Base-by-base conservation (phyloP, 192 early-diverging fungal species). In the Borealophlyctis nickersoniae region DNA sequence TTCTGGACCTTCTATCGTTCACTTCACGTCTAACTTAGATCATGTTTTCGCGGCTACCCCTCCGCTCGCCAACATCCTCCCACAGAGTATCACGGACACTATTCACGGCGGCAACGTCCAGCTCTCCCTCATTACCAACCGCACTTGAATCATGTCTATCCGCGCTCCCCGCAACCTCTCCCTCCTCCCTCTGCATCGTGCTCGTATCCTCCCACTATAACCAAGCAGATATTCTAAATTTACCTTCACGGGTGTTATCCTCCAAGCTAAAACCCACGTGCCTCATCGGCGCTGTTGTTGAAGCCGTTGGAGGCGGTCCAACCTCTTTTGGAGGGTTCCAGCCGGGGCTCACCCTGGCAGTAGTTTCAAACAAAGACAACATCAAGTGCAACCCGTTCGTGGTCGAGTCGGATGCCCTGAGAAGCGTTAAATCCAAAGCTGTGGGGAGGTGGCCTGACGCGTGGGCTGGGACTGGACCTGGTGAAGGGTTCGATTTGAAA, bases 381-480 rank as follows among this genome's bases (percentile, higher is more conserved):
- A 16, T 30, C 2, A 14, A 64, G n/a, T 19, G 13, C 19, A 52
- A 34, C 2, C 24, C 23, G n/a, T 63, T 63, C 53, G 16, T 28
- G 3, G 26, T 63, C 4, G n/a, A 62, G 13, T 14, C 16, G 29
- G 45, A 56, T 13, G 35, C 22, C 1, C 24, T 54, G 23, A 58
- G 67, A 27, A 48, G 36, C 11, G 60, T 62, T 29, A 53, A 49
- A 35, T 30, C 30, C 27, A 69, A 69, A 39, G 52, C 60, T 19
- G 67, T 69, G 9, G 67, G 67, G 1, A 23, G 67, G 31, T 69
- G 67, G 67, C 67, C 67, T 19, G 67, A 69, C 4, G 13, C 56
- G 3, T 22, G 50, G 19, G 34, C 51, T 14, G 36, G 54, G 1
- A 30, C 22, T 31, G 24, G 36, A 13, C 1, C 58, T 49, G 62